A percentile compares a stretch with the other conserved stretches of the same genome.
Evolutionary conservation across 2,329 filamentous ascomycete species (phyloP).

Genomic region (Trematosphaeria pertusa): DNA sequence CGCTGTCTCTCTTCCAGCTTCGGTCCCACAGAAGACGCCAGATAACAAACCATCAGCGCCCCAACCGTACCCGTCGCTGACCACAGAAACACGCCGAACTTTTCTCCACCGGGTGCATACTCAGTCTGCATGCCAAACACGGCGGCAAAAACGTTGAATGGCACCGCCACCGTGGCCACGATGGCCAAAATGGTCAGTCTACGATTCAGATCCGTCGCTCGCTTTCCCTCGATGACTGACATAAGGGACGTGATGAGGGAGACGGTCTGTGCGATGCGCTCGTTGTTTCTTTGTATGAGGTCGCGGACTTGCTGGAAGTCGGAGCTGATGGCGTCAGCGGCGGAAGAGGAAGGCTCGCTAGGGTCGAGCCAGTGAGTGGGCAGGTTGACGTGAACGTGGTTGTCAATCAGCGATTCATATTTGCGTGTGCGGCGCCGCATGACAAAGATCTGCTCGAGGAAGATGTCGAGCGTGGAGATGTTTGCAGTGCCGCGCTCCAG

Average conservation of each 20-base stretch:
- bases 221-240: conserved; percentile 5
- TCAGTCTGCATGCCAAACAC: neutral
- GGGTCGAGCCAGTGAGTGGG: neutral
- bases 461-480: neutral
- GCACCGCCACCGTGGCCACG: conserved; percentile 1
- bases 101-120: neutral
- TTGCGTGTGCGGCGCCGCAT: conserved; percentile 5
- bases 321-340: neutral
- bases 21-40: neutral
- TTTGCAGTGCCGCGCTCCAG: neutral
- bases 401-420: conserved; percentile 3
- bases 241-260: conserved; percentile 9
- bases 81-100: neutral
- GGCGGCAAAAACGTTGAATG: neutral
- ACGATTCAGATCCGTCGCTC: neutral
- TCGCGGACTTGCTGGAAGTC: conserved; percentile 6
- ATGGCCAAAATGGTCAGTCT: conserved; percentile 6
- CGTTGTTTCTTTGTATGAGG: conserved; percentile 2
- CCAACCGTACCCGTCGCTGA: neutral
- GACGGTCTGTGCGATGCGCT: conserved; percentile 5
- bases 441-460: conserved; percentile 5
- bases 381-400: conserved; percentile 1
- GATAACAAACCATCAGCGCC: neutral
- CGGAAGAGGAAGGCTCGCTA: neutral
- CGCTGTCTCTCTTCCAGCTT: neutral